A percentile compares a stretch with the other conserved stretches of the same genome.
phyloP scores from a whole-genome alignment of 1,284 basidiomycete genomes.

The Cutaneotrichosporon dermatis region DNA sequence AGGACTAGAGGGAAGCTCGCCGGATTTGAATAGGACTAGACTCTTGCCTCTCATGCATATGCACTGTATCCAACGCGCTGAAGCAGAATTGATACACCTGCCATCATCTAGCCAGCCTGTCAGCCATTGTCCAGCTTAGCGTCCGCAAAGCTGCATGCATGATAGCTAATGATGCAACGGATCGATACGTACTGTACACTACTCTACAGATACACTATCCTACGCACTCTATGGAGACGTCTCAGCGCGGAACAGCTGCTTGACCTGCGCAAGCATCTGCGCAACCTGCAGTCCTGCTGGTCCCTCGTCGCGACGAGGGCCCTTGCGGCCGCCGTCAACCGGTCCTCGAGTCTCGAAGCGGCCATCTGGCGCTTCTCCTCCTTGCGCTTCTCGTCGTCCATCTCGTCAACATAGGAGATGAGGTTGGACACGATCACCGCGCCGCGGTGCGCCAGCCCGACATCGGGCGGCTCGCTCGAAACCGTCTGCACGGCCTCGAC shows the following conservation, averaged over 20 bases:
- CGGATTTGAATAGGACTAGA: no score
- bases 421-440: conserved; percentile 66
- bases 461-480: conserved; percentile 45
- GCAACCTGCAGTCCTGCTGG: neutral
- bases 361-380: neutral
- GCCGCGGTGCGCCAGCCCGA: conserved; percentile 64
- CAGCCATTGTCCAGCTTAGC: no score
- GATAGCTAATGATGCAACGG: no score
- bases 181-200: no score
- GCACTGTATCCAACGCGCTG: no score
- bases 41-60: no score
- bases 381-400: neutral
- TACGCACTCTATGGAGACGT: no score
- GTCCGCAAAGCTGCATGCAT: no score
- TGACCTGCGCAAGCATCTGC: conserved; percentile 1
- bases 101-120: no score
- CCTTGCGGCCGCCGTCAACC: neutral
- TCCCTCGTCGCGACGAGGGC: neutral
- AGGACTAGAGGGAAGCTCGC: neutral
- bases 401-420: conserved; percentile 38
- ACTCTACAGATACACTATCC: no score
- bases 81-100: no score
- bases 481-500: conserved; percentile 27
- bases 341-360: conserved; percentile 1
- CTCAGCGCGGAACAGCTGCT: neutral